Conservation (phyloP, 169 alveolate genomes). For the Toxoplasma gondii region DNA sequence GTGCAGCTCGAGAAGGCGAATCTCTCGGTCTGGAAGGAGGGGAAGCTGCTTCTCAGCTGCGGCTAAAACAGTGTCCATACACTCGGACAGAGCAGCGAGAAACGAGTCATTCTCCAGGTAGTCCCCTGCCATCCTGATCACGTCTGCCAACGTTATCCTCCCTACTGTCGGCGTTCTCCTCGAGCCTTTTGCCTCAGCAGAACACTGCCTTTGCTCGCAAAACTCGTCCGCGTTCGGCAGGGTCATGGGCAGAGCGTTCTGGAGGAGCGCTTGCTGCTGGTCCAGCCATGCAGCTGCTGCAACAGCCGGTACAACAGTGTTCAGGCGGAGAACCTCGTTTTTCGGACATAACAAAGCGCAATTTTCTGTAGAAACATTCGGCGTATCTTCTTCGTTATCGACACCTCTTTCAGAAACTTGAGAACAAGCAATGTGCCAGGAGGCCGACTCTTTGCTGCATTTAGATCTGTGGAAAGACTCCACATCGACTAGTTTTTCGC, state of each 20-base stretch:
- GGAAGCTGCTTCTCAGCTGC: not conserved
- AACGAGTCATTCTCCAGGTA: not conserved
- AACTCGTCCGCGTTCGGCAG: not conserved
- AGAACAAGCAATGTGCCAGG: too few relatives aligned
- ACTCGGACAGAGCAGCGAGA: not conserved
- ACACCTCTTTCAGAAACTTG: too few relatives aligned
- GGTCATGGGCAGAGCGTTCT: not conserved
- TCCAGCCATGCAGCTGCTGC: conserved; percentile 37
- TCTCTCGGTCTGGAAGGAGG: not conserved
- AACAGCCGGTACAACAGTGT: not conserved
- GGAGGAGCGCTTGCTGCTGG: not conserved
- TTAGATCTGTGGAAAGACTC: too few relatives aligned
- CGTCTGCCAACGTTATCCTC: too few relatives aligned
- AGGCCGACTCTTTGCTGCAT: too few relatives aligned
- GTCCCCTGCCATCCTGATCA: too few relatives aligned
- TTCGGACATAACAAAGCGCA: too few relatives aligned
- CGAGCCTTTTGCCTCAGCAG: too few relatives aligned
- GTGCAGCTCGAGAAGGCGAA: not conserved
- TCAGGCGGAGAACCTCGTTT: not conserved
- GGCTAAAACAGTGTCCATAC: not conserved
- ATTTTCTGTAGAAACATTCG: too few relatives aligned
- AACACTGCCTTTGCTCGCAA: not conserved
- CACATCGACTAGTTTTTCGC: too few relatives aligned
- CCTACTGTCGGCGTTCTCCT: too few relatives aligned
- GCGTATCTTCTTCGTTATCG: too few relatives aligned